Evolutionary conservation across 768 basidiomycete genomes (phyloP).

Genomic region (Boletus vermiculosoides): DNA sequence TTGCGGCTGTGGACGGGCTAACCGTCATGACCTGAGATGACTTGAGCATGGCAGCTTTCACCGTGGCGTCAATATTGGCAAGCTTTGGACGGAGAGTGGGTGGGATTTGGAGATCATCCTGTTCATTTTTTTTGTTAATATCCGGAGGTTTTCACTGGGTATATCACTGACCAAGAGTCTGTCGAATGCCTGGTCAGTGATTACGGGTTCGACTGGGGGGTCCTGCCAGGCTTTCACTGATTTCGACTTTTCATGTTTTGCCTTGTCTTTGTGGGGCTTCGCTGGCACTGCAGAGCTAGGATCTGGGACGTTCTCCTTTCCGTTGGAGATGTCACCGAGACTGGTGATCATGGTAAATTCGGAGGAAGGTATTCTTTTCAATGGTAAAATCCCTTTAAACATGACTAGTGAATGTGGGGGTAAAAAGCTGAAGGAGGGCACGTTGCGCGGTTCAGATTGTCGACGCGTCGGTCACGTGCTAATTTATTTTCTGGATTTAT

Average conservation of each 20-base stretch:
- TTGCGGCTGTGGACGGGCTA: constrained; percentile 33
- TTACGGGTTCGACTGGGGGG: constrained; percentile 33
- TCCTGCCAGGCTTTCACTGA: constrained; percentile 45
- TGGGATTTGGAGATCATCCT: constrained; percentile 93
- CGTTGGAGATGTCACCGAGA: constrained; percentile 47
- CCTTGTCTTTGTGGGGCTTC: constrained; percentile 30
- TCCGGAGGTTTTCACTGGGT: no score
- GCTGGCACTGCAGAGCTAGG: constrained; percentile 35
- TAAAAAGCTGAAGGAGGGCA: neutral
- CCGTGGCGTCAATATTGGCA: constrained; percentile 73
- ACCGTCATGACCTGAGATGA: constrained; percentile 67
- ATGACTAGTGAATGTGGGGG: constrained; percentile 36
- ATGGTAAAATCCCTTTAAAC: constrained; percentile 80
- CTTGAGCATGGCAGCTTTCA: constrained; percentile 91
- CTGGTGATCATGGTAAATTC: constrained; percentile 74
- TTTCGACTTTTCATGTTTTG: constrained; percentile 43
- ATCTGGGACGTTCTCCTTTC: constrained; percentile 69
- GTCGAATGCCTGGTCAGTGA: constrained; percentile 74
- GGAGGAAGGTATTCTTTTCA: constrained; percentile 60
- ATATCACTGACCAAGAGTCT: constrained; percentile 63
- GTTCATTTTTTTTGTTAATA: constrained; percentile 7
- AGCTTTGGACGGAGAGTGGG: constrained; percentile 74
- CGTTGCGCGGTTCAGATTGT: constrained; percentile 31
- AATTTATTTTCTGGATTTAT: constrained; percentile 26
- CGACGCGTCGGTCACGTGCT: constrained; percentile 35